A percentile compares a stretch with the other conserved stretches of the same genome.
phyloP scores from a whole-genome alignment of 176 grass and related monocot species.

The Lolium perenne region DNA sequence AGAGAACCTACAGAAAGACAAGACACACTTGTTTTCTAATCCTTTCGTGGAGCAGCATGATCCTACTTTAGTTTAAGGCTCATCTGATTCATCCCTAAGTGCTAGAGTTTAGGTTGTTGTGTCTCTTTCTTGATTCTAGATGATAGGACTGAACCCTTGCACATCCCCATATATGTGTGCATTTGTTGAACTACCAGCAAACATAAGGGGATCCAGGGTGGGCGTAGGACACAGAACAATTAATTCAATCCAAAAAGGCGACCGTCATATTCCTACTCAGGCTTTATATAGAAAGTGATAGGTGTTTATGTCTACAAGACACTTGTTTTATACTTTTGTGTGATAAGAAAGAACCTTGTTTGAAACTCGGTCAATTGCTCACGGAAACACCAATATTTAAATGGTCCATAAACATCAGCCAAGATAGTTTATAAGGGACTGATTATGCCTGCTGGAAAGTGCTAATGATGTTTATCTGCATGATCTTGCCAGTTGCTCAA shows the following conservation, averaged over 20 bases:
- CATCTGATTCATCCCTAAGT: conserved; percentile 40
- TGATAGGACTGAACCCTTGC: conserved; percentile 33
- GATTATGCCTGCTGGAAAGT: conserved; percentile 49
- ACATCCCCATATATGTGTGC: conserved; percentile 25
- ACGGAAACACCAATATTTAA: not conserved
- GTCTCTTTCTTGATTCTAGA: conserved; percentile 49
- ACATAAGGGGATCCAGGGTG: conserved; percentile 8
- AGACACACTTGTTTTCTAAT: conserved; percentile 5
- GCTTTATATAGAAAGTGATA: conserved; percentile 60
- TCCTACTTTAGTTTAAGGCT: conserved; percentile 37
- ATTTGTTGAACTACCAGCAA: conserved; percentile 44
- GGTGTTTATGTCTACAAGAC: conserved; percentile 3
- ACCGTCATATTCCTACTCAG: conserved; percentile 52
- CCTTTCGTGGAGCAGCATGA: conserved; percentile 30
- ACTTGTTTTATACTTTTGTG: conserved; percentile 7
- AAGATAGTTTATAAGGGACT: conserved; percentile 11
- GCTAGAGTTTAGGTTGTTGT: conserved; percentile 38
- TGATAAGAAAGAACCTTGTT: conserved; percentile 33
- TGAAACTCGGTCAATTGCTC: not conserved
- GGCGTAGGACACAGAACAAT: conserved; percentile 42
- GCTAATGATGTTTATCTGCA: conserved; percentile 46
- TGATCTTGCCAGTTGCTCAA: conserved; percentile 17
- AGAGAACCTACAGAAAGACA: conserved; percentile 27
- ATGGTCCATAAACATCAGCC: conserved; percentile 28
- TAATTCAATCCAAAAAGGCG: conserved; percentile 34